Evolutionary conservation across 768 basidiomycete genomes (phyloP), one percentile per base, ranked within the genome.

Genomic region (Xerocomellus chrysenteron): DNA sequence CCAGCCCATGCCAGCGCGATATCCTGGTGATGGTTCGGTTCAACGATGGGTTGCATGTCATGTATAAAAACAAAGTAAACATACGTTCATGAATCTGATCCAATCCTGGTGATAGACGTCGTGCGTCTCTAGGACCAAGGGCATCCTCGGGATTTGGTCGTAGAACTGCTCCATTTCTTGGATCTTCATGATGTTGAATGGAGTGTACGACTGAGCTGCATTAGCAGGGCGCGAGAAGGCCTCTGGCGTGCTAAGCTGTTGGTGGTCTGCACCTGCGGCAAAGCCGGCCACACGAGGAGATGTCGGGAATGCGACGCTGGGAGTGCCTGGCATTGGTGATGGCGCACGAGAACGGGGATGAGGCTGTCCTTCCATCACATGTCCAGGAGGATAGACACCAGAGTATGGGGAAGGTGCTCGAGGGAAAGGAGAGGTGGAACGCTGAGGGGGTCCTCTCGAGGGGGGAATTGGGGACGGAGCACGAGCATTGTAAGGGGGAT

Each of bases 81-180:
- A 13, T 65, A 89, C 90, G 74, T 84, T 82, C 78, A 88, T 87
- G 63, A 90, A 82, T 50, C 91, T 78, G 58, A 80, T 82, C 91
- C 91, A 94, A 64, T 94, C 91, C 52, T 87, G 84, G 57, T 81
- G 79, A 58, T 83, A 83, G 11, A 92, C 84, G 64, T 94, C 91
- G 65, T 92, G 91, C 19, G 88, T 79, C 36, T 82, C 77, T 24
- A 93, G 80, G 12, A 87, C 82, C 7, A 78, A 59, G 8, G 91
- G 91, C 84, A 93, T 86, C 63, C 83, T 80, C 13, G 90, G 88
- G 40, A 85, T 76, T 16, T 77, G 77, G 41, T 85, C 82, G 44
- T 83, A 78, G 62, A 92, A 81, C 26, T 84, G 83, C 36, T 92
- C 87, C 88, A 93, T 86, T 40, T 90, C 84, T 63, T 86, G 81